Evolutionary conservation across 106 monocot species (phyloP).

Genomic region (Iris macrosiphon): DNA sequence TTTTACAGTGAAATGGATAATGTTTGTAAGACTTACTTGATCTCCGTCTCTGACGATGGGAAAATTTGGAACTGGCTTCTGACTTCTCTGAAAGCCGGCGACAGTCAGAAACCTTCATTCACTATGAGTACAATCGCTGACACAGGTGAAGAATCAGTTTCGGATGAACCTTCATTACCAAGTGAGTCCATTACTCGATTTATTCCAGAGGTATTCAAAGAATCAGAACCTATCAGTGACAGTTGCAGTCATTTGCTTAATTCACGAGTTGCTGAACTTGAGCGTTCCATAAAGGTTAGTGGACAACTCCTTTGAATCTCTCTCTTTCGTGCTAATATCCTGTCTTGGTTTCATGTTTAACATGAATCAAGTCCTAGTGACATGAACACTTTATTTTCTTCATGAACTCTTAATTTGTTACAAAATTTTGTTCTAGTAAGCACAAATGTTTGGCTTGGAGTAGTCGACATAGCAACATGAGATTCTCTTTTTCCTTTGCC

Average conservation of each 20-base stretch:
- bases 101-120: constrained; percentile 2
- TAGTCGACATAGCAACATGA: too few species aligned
- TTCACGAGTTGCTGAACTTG: constrained; percentile 7
- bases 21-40: constrained; percentile 35
- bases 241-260: neutral
- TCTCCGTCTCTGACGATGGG: constrained; percentile 94
- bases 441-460: too few species aligned
- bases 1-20: constrained; percentile 3
- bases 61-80: constrained; percentile 92
- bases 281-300: constrained; percentile 43
- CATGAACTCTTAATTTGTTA: too few species aligned
- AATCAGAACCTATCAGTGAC: constrained; percentile 12
- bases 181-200: constrained; percentile 17
- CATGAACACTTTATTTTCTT: too few species aligned
- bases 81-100: constrained; percentile 33
- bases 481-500: too few species aligned
- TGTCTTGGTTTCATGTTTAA: neutral
- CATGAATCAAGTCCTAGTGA: too few species aligned
- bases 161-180: constrained; percentile 9
- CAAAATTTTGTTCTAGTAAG: too few species aligned
- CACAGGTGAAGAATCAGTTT: constrained; percentile 10
- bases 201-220: constrained; percentile 12
- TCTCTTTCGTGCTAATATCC: neutral
- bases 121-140: constrained; percentile 12
- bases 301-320: neutral